Conservation (phyloP, 345 rosid species). For the Brassica nigra region DNA sequence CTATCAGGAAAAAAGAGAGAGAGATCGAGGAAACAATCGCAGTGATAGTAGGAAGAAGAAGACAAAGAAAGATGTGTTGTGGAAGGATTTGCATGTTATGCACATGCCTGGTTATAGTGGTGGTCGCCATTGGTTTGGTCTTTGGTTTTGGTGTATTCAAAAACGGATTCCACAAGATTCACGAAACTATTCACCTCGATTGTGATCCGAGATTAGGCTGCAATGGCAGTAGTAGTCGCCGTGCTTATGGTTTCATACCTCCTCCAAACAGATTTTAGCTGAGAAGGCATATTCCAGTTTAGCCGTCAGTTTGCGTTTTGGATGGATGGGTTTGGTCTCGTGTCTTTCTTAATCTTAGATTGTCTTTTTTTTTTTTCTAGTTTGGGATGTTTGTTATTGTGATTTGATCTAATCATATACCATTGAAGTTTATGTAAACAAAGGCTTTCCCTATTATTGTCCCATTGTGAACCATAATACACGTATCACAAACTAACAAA, state of each 20-base stretch:
- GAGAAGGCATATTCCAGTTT: not conserved
- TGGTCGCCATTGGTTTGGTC: constrained; percentile 14
- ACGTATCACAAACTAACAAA: too few relatives aligned
- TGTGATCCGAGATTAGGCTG: constrained; percentile 4
- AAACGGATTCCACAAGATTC: constrained; percentile 4
- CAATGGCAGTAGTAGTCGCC: not conserved
- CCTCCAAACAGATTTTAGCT: constrained; percentile 12
- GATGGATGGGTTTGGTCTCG: not conserved
- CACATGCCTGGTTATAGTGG: constrained; percentile 22
- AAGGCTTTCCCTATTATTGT: too few relatives aligned
- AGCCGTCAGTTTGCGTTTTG: not conserved
- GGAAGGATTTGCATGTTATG: constrained; percentile 34
- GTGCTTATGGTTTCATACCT: constrained; percentile 6
- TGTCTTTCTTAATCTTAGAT: not conserved
- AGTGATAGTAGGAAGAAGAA: not conserved
- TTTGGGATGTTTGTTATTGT: not conserved
- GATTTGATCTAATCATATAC: not conserved
- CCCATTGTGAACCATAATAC: too few relatives aligned
- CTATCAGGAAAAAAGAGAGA: not conserved
- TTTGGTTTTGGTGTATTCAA: constrained; percentile 29
- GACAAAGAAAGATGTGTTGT: constrained; percentile 19
- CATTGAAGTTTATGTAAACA: too few relatives aligned
- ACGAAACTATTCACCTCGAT: not conserved
- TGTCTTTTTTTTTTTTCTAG: not conserved
- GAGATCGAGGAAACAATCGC: not conserved